Evolutionary conservation across 768 basidiomycete species (phyloP).

Genomic region (Suillus hirtellus): DNA sequence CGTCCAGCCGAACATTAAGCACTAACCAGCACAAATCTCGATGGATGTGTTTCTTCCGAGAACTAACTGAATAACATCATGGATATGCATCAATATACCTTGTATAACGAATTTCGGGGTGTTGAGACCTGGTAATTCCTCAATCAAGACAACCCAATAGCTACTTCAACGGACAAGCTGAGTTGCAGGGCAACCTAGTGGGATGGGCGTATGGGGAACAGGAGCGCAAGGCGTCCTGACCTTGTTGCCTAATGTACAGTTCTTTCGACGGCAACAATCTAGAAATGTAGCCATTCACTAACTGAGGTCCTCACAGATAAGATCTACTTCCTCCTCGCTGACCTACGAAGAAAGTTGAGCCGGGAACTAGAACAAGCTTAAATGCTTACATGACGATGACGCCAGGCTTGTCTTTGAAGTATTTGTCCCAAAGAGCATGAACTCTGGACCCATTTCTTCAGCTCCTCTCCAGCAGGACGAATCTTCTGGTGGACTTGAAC

Average conservation of each 20-base stretch:
- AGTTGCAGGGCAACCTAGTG: too few relatives aligned
- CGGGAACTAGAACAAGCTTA: neutral
- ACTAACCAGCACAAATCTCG: neutral
- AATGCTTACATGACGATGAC: conserved; percentile 64
- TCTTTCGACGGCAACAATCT: conserved; percentile 12
- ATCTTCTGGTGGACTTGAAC: conserved; percentile 40
- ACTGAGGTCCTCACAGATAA: conserved; percentile 67
- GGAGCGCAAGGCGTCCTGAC: conserved; percentile 58
- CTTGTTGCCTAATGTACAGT: conserved; percentile 49
- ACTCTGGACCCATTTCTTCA: conserved; percentile 79
- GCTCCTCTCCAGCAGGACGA: conserved; percentile 65
- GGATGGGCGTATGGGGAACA: too few relatives aligned
- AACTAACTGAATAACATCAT: neutral
- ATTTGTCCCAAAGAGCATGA: conserved; percentile 58
- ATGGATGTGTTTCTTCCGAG: neutral
- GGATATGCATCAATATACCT: neutral
- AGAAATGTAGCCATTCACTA: conserved; percentile 16
- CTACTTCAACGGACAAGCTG: too few relatives aligned
- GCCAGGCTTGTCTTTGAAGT: conserved; percentile 80
- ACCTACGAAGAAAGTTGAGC: conserved; percentile 34
- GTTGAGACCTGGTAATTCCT: too few relatives aligned
- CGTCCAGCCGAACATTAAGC: neutral
- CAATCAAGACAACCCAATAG: too few relatives aligned
- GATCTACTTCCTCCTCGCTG: conserved; percentile 66
- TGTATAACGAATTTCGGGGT: conserved; percentile 28